Percentiles rank a stretch among this genome's conserved stretches.
phyloP scores from a whole-genome alignment of 306 rosid genomes.

The Cercis canadensis region DNA sequence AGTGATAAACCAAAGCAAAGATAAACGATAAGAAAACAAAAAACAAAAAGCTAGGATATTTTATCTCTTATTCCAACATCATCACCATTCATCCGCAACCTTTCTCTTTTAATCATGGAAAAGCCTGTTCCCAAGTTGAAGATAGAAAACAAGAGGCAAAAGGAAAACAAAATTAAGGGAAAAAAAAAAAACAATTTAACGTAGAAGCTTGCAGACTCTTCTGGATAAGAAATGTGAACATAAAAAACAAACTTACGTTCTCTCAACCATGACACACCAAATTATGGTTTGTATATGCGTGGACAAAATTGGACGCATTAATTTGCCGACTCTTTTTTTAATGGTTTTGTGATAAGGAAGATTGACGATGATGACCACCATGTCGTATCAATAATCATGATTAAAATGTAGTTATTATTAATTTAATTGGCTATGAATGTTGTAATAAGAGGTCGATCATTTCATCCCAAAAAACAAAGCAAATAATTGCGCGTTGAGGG shows the following conservation, averaged over 20 bases:
- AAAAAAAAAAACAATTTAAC: conserved; percentile 12
- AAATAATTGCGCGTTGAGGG: background rate
- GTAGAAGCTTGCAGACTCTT: conserved; percentile 15
- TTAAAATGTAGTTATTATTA: conserved; percentile 8
- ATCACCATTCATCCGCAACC: conserved; percentile 23
- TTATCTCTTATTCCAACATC: conserved; percentile 44
- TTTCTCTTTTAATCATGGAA: conserved; percentile 27
- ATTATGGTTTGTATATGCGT: background rate
- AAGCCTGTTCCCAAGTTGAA: too few species aligned
- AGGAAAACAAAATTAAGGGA: conserved; percentile 32
- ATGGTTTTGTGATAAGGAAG: conserved; percentile 43
- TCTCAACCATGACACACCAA: too few species aligned
- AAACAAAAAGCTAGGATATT: conserved; percentile 34
- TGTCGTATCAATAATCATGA: conserved; percentile 3
- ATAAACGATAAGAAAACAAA: background rate
- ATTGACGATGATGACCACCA: conserved; percentile 7
- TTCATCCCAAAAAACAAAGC: too few species aligned
- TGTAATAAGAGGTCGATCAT: conserved; percentile 13
- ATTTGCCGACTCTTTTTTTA: conserved; percentile 47
- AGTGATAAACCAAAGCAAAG: conserved; percentile 42
- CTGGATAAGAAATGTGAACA: conserved; percentile 26
- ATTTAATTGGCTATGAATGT: background rate
- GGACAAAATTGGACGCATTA: conserved; percentile 41
- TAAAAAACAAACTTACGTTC: too few species aligned
- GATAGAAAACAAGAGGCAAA: conserved; percentile 7